Conservation (phyloP, 2,329 filamentous ascomycete species). For the Cladosporium phlei region DNA sequence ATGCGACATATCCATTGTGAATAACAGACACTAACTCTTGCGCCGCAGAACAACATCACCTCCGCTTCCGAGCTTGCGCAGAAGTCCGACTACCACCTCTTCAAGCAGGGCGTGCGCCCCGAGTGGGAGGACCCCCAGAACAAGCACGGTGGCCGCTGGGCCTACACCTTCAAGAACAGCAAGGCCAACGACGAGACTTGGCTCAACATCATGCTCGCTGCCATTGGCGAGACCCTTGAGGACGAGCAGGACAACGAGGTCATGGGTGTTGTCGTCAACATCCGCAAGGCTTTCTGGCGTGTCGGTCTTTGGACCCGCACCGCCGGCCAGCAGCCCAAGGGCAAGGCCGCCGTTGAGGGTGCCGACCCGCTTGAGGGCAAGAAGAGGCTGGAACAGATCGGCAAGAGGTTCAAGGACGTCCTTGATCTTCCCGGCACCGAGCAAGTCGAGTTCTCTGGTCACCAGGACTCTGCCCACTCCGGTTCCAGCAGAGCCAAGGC, state of each 20-base stretch:
- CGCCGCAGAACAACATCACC: conserved; percentile 87
- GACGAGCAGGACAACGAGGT: conserved; percentile 91
- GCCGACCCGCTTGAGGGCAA: conserved; percentile 66
- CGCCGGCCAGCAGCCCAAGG: conserved; percentile 74
- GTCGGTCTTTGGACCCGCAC: conserved; percentile 96
- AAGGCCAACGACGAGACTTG: conserved; percentile 93
- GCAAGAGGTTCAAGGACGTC: conserved; percentile 86
- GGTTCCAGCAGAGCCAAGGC: conserved; percentile 95
- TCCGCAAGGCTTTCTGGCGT: conserved; percentile 96
- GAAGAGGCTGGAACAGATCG: conserved; percentile 78
- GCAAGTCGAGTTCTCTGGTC: conserved; percentile 87
- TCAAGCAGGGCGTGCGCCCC: conserved; percentile 93
- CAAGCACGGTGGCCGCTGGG: conserved; percentile 99
- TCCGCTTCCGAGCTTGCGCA: conserved; percentile 90
- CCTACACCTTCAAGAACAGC: conserved; percentile 97
- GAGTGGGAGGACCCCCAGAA: conserved; percentile 99
- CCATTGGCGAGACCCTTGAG: conserved; percentile 96
- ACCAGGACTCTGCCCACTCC: conserved; percentile 87
- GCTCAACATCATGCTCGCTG: conserved; percentile 94
- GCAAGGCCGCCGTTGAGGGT: conserved; percentile 44
- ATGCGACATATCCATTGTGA: too few species aligned
- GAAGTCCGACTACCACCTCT: conserved; percentile 99
- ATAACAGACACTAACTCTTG: neutral
- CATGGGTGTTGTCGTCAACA: conserved; percentile 99
- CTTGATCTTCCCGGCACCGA: conserved; percentile 74